These are phyloP conservation scores for Corylus avellana DNA, from an alignment of 306 rosid species.

Conservation along the genomic window DNA sequence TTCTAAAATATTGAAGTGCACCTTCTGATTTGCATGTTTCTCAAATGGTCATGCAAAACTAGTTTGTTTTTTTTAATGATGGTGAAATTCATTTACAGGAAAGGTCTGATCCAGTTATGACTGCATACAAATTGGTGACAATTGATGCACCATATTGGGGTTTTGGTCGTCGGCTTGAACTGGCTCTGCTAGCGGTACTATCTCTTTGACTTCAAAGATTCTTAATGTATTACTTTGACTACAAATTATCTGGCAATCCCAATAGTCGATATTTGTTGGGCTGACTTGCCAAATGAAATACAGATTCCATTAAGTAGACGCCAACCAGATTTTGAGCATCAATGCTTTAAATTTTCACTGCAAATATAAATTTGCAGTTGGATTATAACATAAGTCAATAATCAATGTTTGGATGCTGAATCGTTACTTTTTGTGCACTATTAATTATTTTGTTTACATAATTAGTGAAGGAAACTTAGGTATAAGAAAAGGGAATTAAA, in stretches of 20 bases:
- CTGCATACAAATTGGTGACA: constrained; percentile 53
- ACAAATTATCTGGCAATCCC: not conserved
- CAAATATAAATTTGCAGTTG: not conserved
- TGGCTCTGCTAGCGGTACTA: constrained; percentile 38
- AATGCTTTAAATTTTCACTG: not conserved
- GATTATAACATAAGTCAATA: not conserved
- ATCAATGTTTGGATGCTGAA: not conserved
- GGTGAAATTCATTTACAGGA: constrained; percentile 26
- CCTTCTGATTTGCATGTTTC: constrained; percentile 2
- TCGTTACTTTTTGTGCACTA: not conserved
- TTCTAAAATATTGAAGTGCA: not conserved
- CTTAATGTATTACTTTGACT: not conserved
- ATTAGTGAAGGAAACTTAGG: not conserved
- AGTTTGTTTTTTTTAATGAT: not conserved
- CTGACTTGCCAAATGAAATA: not conserved
- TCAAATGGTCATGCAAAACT: not conserved
- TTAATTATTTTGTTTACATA: not conserved
- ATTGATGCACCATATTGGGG: constrained; percentile 59
- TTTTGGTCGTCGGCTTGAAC: constrained; percentile 45
- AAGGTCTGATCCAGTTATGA: constrained; percentile 40
- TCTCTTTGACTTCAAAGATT: not conserved
- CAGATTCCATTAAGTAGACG: not conserved
- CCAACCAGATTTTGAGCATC: not conserved
- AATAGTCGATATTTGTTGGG: not conserved
- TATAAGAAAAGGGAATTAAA: not conserved